Evolutionary conservation across 192 early-diverging fungal species (phyloP), one percentile per base, ranked within the genome.

Genomic region (Podila horticola): DNA sequence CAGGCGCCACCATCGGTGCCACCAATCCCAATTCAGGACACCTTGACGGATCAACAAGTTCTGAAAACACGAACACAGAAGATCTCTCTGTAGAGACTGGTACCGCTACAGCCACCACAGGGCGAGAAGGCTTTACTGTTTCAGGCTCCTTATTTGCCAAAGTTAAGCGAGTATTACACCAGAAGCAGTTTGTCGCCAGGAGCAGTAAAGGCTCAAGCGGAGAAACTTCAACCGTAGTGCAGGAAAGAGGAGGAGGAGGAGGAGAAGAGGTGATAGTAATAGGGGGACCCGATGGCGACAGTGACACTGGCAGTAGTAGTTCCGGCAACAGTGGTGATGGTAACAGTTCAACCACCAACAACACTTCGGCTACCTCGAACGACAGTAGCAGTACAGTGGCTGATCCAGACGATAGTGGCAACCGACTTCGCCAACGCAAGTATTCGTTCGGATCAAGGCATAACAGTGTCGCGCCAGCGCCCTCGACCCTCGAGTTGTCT

Each of bases 301-400:
- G 52, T 22, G 52, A 55, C 22, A 24, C 52, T 1, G 52, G 52
- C 52, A 55, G 52, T 26, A 55, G 52, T 26, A 55, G 52, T 22
- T 55, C 52, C 10, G 52, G 52, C 52, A 55, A 55, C n/a, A 55
- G 52, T 7, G 52, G 52, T 36, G 20, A 24, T 13, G 33, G 33
- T 24, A 55, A 59, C 55, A 59, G 38, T 34, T 29, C 55, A 11
- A 69, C 33, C 26, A 34, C 33, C 34, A 49, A 28, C 24, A 19
- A 69, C 15, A n/a, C 67, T 5, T 34, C 34, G 34, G 57, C 52
- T 49, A 58, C 51, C 29, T 49, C 65, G 7, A 70, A 67, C 41
- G 75, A 77, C 31, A 77, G 75, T 48, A 69, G 67, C 22, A 55
- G 75, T 31, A 79, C 75, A 10, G 75, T 70, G 8, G 63, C 75